A percentile compares a stretch with the other conserved stretches of the same genome.
These are phyloP conservation scores for Protoeuglena noctilucae DNA, from an alignment of 139 green algal genomes.

Conservation along the genomic window DNA sequence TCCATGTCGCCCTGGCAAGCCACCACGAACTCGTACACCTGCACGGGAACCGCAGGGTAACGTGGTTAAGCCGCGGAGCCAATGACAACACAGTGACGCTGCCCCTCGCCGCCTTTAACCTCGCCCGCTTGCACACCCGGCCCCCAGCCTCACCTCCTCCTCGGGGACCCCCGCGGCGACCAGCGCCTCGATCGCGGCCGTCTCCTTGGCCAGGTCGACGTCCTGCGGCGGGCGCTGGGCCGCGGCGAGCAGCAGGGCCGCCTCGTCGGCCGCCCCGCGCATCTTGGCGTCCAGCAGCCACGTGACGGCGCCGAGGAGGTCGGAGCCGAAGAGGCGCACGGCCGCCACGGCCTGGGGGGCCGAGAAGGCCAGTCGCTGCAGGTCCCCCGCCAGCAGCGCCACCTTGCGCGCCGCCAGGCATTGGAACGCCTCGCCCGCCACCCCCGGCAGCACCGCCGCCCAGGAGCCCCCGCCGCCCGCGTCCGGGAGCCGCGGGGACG, in stretches of 20 bases:
- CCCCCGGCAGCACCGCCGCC: not conserved
- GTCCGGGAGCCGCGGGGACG: not conserved
- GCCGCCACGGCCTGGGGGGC: conserved; percentile 23
- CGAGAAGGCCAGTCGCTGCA: conserved; percentile 35
- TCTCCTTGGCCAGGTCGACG: not conserved
- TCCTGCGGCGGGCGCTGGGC: not conserved
- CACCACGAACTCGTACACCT: conserved; percentile 19
- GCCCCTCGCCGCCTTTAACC: conserved; percentile 1
- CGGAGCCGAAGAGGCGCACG: conserved; percentile 31
- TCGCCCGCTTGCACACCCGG: conserved; percentile 9
- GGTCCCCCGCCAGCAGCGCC: conserved; percentile 9
- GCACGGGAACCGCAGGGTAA: no score
- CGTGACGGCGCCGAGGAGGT: conserved; percentile 29
- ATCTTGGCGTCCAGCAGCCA: conserved; percentile 33
- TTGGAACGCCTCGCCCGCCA: conserved; percentile 16
- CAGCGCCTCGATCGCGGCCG: conserved; percentile 8
- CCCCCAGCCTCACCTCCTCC: conserved; percentile 22
- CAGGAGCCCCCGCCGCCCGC: not conserved
- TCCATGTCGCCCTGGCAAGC: conserved; percentile 16
- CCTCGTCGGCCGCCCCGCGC: not conserved
- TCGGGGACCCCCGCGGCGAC: conserved; percentile 8
- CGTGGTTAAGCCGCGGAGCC: no score
- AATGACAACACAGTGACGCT: conserved; percentile 3
- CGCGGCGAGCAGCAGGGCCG: conserved; percentile 6
- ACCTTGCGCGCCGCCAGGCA: conserved; percentile 9